These are phyloP conservation scores for Rhodotorula diobovata DNA, from an alignment of 768 basidiomycete species.

Conservation along the genomic window DNA sequence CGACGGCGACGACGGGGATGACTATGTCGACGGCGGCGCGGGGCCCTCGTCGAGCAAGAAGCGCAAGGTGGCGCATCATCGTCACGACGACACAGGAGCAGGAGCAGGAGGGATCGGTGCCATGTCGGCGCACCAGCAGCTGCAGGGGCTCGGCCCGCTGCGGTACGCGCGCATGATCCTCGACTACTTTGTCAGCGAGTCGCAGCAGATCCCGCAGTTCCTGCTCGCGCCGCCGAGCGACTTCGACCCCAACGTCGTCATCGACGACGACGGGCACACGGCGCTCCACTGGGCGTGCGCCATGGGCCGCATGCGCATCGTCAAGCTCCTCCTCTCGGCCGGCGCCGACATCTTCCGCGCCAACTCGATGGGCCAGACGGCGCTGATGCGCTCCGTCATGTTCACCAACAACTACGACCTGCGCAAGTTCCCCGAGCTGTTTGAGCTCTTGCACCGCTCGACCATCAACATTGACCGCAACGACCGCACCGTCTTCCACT, in stretches of 20 bases:
- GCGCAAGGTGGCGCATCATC: conserved; percentile 27
- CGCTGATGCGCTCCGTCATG: conserved; percentile 98
- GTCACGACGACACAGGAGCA: background rate
- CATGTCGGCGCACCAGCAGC: conserved; percentile 27
- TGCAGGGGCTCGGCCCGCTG: conserved; percentile 46
- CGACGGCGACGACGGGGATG: conserved; percentile 17
- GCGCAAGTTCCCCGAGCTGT: conserved; percentile 95
- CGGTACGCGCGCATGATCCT: conserved; percentile 87
- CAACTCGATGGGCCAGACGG: conserved; percentile 93
- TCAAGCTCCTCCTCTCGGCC: conserved; percentile 85
- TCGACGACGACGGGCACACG: conserved; percentile 97
- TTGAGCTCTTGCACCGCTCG: conserved; percentile 93
- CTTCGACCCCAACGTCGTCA: conserved; percentile 91
- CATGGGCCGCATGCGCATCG: conserved; percentile 94
- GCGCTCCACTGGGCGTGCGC: conserved; percentile 98
- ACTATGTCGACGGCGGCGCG: too few relatives aligned
- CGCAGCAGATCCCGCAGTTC: conserved; percentile 78
- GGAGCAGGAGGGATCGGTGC: too few relatives aligned
- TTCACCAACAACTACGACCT: conserved; percentile 99
- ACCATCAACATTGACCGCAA: conserved; percentile 97
- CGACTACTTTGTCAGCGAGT: conserved; percentile 98
- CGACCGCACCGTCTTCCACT: conserved; percentile 96
- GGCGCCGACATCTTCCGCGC: conserved; percentile 96
- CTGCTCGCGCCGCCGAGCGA: conserved; percentile 81
- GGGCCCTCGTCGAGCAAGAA: conserved; percentile 20